Evolutionary conservation across 805 yeast species (phyloP).

Genomic region (Schwanniomyces vanrijiae): DNA sequence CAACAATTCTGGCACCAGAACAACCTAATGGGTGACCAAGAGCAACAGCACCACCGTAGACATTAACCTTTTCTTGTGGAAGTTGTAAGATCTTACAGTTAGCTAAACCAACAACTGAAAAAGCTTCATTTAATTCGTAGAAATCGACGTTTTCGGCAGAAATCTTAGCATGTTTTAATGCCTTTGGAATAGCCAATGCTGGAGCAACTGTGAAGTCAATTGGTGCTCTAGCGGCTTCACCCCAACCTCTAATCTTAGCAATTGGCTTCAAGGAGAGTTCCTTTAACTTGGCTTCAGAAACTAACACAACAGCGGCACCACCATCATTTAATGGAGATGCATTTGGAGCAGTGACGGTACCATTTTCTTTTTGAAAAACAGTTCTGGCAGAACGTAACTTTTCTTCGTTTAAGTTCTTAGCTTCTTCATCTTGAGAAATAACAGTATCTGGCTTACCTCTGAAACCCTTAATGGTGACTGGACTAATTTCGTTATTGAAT

Average conservation of each 20-base stretch:
- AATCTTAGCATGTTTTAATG: slow-evolving; percentile 81
- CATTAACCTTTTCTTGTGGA: slow-evolving; percentile 70
- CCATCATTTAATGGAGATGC: slow-evolving; percentile 97
- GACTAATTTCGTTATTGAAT: slow-evolving; percentile 79
- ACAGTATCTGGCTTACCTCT: slow-evolving; percentile 83
- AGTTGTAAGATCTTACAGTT: slow-evolving; percentile 70
- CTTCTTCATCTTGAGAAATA: slow-evolving; percentile 82
- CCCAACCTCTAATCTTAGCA: slow-evolving; percentile 91
- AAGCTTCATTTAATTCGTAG: slow-evolving; percentile 97
- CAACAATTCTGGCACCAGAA: slow-evolving; percentile 93
- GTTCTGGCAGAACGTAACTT: slow-evolving; percentile 84
- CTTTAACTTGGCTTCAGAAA: slow-evolving; percentile 78
- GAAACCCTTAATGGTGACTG: slow-evolving; percentile 83
- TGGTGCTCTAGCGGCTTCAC: slow-evolving; percentile 97
- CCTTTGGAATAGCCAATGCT: slow-evolving; percentile 92
- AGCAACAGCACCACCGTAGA: slow-evolving; percentile 95
- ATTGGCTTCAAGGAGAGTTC: slow-evolving; percentile 87
- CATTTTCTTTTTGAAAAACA: slow-evolving; percentile 90
- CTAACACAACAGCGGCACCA: slow-evolving; percentile 91
- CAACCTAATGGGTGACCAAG: slow-evolving; percentile 94
- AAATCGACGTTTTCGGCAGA: slow-evolving; percentile 70
- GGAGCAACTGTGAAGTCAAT: slow-evolving; percentile 97
- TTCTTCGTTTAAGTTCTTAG: slow-evolving; percentile 69
- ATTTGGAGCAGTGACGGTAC: slow-evolving; percentile 96
- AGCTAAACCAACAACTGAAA: slow-evolving; percentile 94